Evolutionary conservation across 129 eudicot species (phyloP).

Genomic region (Tanacetum coccineum): DNA sequence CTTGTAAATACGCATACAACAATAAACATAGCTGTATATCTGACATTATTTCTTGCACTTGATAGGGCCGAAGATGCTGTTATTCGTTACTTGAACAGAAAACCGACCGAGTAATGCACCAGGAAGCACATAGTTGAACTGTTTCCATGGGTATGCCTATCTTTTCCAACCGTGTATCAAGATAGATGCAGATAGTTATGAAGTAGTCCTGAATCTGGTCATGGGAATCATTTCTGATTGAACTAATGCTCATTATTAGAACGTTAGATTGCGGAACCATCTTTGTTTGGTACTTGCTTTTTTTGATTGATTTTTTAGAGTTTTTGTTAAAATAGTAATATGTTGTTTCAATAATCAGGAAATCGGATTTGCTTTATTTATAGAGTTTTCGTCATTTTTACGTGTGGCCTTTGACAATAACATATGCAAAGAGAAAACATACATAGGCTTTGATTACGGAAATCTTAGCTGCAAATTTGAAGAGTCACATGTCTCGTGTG

Average conservation of each 20-base stretch:
- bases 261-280: background rate
- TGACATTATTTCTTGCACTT: conserved; percentile 15
- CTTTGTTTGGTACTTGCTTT: background rate
- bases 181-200: conserved; percentile 26
- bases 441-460: background rate
- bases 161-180: conserved; percentile 4
- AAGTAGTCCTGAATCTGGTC: conserved; percentile 11
- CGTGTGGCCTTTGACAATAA: background rate
- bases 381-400: background rate
- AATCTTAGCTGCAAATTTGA: background rate
- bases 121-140: conserved; percentile 44
- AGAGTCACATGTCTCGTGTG: too few relatives aligned
- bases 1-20: background rate
- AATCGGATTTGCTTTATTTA: background rate
- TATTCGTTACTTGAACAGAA: conserved; percentile 77
- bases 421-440: background rate
- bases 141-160: conserved; percentile 19
- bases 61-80: conserved; percentile 92
- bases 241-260: background rate
- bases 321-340: background rate
- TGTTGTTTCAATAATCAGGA: too few relatives aligned
- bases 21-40: background rate
- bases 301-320: background rate
- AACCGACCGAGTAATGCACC: conserved; percentile 52
- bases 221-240: conserved; percentile 10